Evolutionary conservation across 495 filamentous ascomycete genomes (phyloP), one percentile per base, ranked within the genome.

Genomic region (Lasiosphaeria hispida): DNA sequence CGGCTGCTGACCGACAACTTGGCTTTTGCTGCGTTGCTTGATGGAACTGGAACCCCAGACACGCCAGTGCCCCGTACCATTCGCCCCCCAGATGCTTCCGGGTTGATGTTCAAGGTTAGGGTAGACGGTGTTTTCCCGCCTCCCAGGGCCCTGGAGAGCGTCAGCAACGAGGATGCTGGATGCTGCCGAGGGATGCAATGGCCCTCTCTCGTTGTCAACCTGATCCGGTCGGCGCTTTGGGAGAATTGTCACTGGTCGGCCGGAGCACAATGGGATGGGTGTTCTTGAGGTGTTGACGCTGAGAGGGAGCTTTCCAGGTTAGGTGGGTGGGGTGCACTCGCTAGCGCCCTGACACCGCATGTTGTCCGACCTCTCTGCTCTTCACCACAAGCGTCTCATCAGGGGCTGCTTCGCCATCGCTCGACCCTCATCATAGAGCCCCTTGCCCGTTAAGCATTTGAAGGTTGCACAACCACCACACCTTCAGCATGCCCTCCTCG

Each of bases 291-390:
- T 34, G 14, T 17, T 50, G 34, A 50, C 48, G 23, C 48, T 50
- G 43, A 23, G 30, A 23, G 17, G 15, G 8, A 23, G 43, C 8
- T 34, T 50, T 19, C 7, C 17, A n/a, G 34, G 47, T 23, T 49
- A 5, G 2, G 33, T 6, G 48, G 23, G 48, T 34, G 48, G 48
- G 48, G 48, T n/a, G 4, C 2, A 1, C 48, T 6, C 14, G 34
- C 34, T 50, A 50, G 48, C 48, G 23, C 30, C 48, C 8, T 33
- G 48, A 50, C 48, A 50, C 48, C 48, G 48, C 48, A 50, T 50
- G 30, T 50, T 36, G 48, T 10, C 18, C 30, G 30, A 23, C 45
- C 45, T 47, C 43, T 30, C 5, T 30, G 23, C 23, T 30, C 23
- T 30, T 30, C 5, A 30, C 23, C 5, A 30, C 23, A 30, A 5